Conservation (phyloP, 1,139 yeast species). For the Entelexis sorbosivorans region DNA sequence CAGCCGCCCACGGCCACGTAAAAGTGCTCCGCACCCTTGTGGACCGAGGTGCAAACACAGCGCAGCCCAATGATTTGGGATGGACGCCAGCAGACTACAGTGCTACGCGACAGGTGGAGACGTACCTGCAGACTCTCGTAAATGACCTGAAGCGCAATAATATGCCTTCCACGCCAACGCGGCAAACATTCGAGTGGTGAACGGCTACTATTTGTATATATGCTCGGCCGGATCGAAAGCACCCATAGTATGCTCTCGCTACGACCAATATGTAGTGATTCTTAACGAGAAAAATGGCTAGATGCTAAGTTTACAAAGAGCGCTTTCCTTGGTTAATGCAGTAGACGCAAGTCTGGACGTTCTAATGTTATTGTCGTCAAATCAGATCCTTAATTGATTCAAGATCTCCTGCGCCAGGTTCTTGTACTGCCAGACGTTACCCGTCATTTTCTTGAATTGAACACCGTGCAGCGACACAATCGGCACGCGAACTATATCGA, state of each 20-base stretch:
- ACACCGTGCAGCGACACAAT: slow-evolving; percentile 85
- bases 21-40: slow-evolving; percentile 54
- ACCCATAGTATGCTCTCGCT: no score
- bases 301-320: slow-evolving; percentile 1
- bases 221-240: no score
- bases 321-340: neutral
- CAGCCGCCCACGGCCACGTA: slow-evolving; percentile 63
- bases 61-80: slow-evolving; percentile 47
- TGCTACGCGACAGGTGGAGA: slow-evolving; percentile 30
- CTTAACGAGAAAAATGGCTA: neutral
- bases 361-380: neutral
- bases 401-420: slow-evolving; percentile 82
- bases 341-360: neutral
- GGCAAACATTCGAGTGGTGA: slow-evolving; percentile 17
- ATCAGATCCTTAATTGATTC: slow-evolving; percentile 53
- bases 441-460: slow-evolving; percentile 84
- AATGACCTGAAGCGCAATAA: slow-evolving; percentile 18
- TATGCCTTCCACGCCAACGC: slow-evolving; percentile 15
- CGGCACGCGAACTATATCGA: slow-evolving; percentile 87
- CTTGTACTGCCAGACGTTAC: slow-evolving; percentile 94
- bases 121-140: slow-evolving; percentile 29
- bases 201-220: no score
- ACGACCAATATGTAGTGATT: no score
- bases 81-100: slow-evolving; percentile 50
- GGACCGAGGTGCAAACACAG: slow-evolving; percentile 41